phyloP scores from a whole-genome alignment of 2,329 filamentous ascomycete species.

The Microdochium trichocladiopsis region DNA sequence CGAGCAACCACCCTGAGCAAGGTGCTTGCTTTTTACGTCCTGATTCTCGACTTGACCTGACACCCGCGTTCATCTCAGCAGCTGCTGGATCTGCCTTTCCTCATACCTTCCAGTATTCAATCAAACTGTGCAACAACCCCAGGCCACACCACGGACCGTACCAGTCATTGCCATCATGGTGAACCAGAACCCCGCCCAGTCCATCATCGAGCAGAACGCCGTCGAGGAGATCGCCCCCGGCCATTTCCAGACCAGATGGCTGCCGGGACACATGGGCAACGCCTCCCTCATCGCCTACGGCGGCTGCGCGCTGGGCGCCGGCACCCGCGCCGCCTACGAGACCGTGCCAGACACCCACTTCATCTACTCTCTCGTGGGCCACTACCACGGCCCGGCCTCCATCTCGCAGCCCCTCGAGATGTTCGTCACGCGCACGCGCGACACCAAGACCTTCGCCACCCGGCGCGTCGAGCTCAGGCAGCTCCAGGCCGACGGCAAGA shows the following conservation, averaged over 20 bases:
- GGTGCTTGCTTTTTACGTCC: no score
- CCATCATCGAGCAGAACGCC: conserved; percentile 4
- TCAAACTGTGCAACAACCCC: not conserved
- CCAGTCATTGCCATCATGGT: not conserved
- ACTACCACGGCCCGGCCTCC: conserved; percentile 37
- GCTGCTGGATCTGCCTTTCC: no score
- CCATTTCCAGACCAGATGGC: conserved; percentile 3
- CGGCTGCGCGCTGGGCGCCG: conserved; percentile 23
- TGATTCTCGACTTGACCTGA: no score
- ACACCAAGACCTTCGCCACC: conserved; percentile 40
- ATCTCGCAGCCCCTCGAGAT: conserved; percentile 28
- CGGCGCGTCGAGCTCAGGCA: conserved; percentile 37
- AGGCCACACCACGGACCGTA: not conserved
- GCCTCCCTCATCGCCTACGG: conserved; percentile 7
- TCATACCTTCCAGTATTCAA: no score
- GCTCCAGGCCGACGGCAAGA: conserved; percentile 22
- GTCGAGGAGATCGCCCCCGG: conserved; percentile 5
- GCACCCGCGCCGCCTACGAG: conserved; percentile 30
- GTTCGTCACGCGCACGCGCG: conserved; percentile 26
- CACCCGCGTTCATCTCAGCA: no score
- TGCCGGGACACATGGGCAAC: conserved; percentile 7
- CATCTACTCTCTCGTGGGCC: conserved; percentile 37
- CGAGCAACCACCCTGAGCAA: no score
- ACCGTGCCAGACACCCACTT: conserved; percentile 27
- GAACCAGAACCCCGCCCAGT: not conserved